phyloP scores from a whole-genome alignment of 2,329 filamentous ascomycete species.

The Ascomycota sp. region DNA sequence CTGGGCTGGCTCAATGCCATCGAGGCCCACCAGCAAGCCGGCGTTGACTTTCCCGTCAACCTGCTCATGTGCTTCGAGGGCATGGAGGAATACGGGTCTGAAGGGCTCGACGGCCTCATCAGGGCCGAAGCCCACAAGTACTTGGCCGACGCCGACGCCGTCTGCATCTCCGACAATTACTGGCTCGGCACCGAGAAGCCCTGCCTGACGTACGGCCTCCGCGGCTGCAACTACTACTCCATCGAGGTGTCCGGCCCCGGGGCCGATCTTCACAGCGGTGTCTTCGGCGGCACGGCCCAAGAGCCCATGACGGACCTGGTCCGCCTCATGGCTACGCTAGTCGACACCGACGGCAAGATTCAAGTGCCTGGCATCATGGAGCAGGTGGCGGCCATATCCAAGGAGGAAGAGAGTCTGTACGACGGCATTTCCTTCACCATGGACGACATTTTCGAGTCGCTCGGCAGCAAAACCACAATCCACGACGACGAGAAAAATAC shows the following conservation, averaged over 20 bases:
- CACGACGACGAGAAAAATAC: slow-evolving; percentile 74
- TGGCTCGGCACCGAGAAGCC: slow-evolving; percentile 98
- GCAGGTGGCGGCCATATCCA: slow-evolving; percentile 70
- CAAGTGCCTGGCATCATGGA: slow-evolving; percentile 83
- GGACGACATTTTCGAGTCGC: slow-evolving; percentile 77
- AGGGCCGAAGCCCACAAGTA: slow-evolving; percentile 73
- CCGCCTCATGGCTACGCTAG: slow-evolving; percentile 57
- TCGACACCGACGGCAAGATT: slow-evolving; percentile 81
- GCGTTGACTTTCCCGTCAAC: slow-evolving; percentile 88
- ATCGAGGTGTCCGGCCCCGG: slow-evolving; percentile 76
- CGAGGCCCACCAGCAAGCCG: slow-evolving; percentile 87
- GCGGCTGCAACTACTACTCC: slow-evolving; percentile 95
- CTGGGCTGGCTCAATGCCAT: slow-evolving; percentile 96
- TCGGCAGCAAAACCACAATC: slow-evolving; percentile 75
- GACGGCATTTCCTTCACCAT: slow-evolving; percentile 82
- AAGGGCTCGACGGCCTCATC: slow-evolving; percentile 89
- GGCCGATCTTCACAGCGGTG: slow-evolving; percentile 85
- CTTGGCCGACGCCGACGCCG: slow-evolving; percentile 86
- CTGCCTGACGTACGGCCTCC: slow-evolving; percentile 87
- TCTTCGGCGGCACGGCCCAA: slow-evolving; percentile 87
- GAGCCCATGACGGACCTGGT: slow-evolving; percentile 97
- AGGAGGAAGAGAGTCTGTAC: slow-evolving; percentile 76
- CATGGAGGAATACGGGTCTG: slow-evolving; percentile 97
- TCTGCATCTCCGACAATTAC: slow-evolving; percentile 99
- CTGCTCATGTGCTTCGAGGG: slow-evolving; percentile 98